phyloP scores from a whole-genome alignment of 2,329 filamentous ascomycete genomes.

The Biscogniauxia mediterranea region DNA sequence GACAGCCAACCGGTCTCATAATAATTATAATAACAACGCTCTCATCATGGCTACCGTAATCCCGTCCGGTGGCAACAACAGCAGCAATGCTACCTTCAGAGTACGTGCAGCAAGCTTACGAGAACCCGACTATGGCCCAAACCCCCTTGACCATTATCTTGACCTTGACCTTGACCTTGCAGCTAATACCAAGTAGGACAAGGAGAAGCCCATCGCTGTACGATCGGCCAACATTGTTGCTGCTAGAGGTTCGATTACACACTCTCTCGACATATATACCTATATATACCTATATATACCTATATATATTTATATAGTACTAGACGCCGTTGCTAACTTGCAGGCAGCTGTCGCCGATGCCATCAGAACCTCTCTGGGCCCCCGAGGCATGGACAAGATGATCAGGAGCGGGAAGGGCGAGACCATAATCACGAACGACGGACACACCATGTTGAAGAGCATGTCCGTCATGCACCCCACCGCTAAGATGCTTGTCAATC shows the following conservation, averaged over 20 bases:
- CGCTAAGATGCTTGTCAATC: slow-evolving; percentile 97
- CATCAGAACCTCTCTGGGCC: slow-evolving; percentile 92
- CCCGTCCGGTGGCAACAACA: slow-evolving; percentile 38
- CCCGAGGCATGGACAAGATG: slow-evolving; percentile 99
- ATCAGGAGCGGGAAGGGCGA: slow-evolving; percentile 95
- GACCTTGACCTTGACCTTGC: slow-evolving; percentile 3
- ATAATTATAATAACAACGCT: no score
- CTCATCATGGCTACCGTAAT: slow-evolving; percentile 46
- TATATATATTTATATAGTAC: neutral
- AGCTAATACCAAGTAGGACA: slow-evolving; percentile 53
- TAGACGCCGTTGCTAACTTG: slow-evolving; percentile 29
- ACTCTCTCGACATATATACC: slow-evolving; percentile 11
- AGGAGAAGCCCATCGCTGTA: slow-evolving; percentile 98
- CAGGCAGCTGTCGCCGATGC: slow-evolving; percentile 87
- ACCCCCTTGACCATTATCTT: no score
- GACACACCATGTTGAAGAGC: slow-evolving; percentile 97
- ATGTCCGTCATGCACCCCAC: slow-evolving; percentile 99
- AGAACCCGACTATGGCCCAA: slow-evolving; percentile 1
- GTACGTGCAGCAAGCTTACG: slow-evolving; percentile 38
- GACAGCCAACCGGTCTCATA: neutral
- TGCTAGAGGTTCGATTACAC: slow-evolving; percentile 71
- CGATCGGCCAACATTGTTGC: slow-evolving; percentile 96
- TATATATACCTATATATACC: slow-evolving; percentile 12
- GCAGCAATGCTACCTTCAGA: slow-evolving; percentile 57
- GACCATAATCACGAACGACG: slow-evolving; percentile 99